phyloP scores from a whole-genome alignment of 1,284 basidiomycete genomes.

The Pseudozyma thailandica region DNA sequence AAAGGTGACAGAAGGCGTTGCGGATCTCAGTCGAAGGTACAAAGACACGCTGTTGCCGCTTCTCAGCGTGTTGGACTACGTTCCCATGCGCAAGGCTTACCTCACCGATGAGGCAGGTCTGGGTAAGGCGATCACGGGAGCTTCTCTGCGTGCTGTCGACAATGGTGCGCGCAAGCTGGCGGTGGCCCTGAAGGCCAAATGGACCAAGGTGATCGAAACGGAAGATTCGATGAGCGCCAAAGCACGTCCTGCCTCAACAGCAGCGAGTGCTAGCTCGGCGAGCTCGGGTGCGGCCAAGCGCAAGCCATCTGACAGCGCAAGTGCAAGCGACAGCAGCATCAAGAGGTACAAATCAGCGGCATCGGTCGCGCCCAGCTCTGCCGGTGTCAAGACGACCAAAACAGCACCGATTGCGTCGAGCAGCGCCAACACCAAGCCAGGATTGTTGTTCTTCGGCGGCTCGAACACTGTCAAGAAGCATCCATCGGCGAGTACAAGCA shows the following conservation, averaged over 20 bases:
- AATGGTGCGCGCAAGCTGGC: conserved; percentile 36
- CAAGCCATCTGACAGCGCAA: conserved; percentile 18
- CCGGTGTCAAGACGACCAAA: conserved; percentile 5
- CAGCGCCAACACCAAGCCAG: conserved; percentile 20
- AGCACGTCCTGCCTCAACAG: neutral
- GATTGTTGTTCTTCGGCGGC: conserved; percentile 27
- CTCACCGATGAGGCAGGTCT: conserved; percentile 54
- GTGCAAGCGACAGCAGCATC: conserved; percentile 7
- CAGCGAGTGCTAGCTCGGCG: conserved; percentile 1
- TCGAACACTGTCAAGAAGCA: conserved; percentile 9
- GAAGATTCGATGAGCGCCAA: conserved; percentile 7
- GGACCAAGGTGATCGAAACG: conserved; percentile 44
- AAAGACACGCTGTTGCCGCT: conserved; percentile 43
- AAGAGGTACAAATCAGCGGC: conserved; percentile 36
- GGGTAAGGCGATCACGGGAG: conserved; percentile 52
- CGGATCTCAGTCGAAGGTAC: conserved; percentile 50
- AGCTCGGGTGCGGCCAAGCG: conserved; percentile 16
- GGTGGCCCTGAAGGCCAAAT: conserved; percentile 38
- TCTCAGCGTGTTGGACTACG: conserved; percentile 36
- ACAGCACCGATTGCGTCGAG: conserved; percentile 2
- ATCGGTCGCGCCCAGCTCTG: conserved; percentile 1
- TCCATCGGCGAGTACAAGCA: neutral
- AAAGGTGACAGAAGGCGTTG: conserved; percentile 20
- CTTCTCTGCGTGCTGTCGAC: conserved; percentile 34
- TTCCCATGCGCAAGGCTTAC: conserved; percentile 44